These are phyloP conservation scores for Penicillium ucsense DNA, from an alignment of 495 filamentous ascomycete species.

Conservation along the genomic window DNA sequence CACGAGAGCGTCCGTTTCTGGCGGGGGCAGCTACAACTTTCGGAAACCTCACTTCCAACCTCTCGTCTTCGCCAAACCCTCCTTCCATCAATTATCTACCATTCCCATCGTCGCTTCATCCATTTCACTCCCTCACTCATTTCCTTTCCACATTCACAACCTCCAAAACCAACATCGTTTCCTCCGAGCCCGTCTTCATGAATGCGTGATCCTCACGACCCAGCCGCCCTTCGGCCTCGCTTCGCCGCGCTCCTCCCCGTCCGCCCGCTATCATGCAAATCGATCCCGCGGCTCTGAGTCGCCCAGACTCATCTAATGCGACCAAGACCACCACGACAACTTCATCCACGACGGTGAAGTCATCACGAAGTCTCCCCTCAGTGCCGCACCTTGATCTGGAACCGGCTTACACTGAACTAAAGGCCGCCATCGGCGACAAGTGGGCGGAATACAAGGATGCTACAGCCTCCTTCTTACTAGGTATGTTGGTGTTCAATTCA, in stretches of 20 bases:
- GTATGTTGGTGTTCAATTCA: conserved; percentile 33
- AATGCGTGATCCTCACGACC: conserved; percentile 28
- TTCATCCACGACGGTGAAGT: conserved; percentile 43
- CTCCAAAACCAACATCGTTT: not conserved
- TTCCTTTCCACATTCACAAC: conserved; percentile 17
- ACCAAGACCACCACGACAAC: conserved; percentile 52
- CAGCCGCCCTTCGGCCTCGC: conserved; percentile 34
- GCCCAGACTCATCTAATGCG: conserved; percentile 53
- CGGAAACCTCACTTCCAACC: conserved; percentile 18
- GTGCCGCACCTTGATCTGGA: conserved; percentile 84
- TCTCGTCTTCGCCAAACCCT: conserved; percentile 1
- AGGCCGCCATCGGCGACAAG: conserved; percentile 68
- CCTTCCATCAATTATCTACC: not conserved
- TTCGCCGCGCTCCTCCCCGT: conserved; percentile 33
- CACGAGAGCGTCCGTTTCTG: conserved; percentile 18
- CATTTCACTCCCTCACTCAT: conserved; percentile 7
- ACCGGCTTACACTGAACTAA: conserved; percentile 78
- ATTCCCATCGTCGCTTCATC: conserved; percentile 20
- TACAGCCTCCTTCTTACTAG: conserved; percentile 68
- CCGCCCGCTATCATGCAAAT: conserved; percentile 62
- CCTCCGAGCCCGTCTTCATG: conserved; percentile 21
- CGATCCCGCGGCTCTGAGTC: conserved; percentile 74
- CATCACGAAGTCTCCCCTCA: conserved; percentile 50
- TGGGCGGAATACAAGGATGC: conserved; percentile 86
- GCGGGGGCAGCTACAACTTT: conserved; percentile 18